Conservation (phyloP, 1,284 basidiomycete genomes). For the Fomitopsis pinicola region DNA sequence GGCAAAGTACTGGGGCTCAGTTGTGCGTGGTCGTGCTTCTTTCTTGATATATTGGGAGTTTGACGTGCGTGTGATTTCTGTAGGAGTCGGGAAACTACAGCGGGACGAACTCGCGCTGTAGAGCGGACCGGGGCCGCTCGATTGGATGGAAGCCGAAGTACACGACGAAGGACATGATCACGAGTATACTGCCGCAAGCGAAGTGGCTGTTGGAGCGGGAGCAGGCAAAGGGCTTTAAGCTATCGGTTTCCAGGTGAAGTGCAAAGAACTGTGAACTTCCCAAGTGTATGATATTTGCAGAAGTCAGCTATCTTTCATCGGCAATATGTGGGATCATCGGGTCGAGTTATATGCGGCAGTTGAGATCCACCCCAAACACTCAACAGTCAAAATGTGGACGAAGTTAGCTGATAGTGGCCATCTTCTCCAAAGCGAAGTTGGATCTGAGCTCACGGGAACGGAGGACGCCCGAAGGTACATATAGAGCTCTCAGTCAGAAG, state of each 20-base stretch:
- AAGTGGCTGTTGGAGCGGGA: conserved; percentile 15
- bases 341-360: no score
- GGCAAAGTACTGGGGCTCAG: conserved; percentile 21
- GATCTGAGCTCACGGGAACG: no score
- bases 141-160: conserved; percentile 38
- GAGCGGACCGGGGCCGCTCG: conserved; percentile 33
- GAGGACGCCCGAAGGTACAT: no score
- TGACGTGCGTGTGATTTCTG: background rate
- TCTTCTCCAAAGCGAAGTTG: no score
- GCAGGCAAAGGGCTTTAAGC: background rate
- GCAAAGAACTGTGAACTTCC: background rate
- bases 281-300: no score
- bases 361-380: no score
- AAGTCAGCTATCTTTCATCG: no score
- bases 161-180: conserved; percentile 29
- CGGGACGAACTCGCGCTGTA: conserved; percentile 39
- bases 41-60: background rate
- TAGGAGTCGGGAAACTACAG: conserved; percentile 20
- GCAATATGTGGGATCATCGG: no score
- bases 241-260: background rate
- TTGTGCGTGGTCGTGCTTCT: conserved; percentile 9
- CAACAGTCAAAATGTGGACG: no score
- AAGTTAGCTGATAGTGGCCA: no score
- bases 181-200: conserved; percentile 28
- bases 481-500: no score